Conservation (phyloP, 1,139 yeast species). For the Geotrichum reessii region DNA sequence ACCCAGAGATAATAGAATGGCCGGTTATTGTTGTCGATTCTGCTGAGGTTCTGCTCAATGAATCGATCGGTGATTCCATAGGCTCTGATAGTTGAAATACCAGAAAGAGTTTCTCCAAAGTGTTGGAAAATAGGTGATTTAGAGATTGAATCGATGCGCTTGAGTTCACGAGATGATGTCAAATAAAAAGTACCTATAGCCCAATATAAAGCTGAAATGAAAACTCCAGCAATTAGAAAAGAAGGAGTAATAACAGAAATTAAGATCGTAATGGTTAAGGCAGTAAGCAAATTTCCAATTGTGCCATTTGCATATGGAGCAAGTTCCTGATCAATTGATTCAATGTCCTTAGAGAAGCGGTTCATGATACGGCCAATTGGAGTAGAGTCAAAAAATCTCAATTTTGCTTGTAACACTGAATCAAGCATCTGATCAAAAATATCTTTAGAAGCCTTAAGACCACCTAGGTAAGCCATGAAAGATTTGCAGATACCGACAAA, state of each 20-base stretch:
- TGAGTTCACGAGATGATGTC: constrained; percentile 82
- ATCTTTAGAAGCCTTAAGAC: constrained; percentile 71
- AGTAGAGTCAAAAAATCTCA: constrained; percentile 89
- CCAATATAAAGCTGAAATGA: constrained; percentile 59
- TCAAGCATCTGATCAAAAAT: constrained; percentile 62
- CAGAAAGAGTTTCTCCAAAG: constrained; percentile 85
- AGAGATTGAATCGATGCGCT: constrained; percentile 80
- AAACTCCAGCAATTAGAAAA: constrained; percentile 66
- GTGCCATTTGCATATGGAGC: constrained; percentile 77
- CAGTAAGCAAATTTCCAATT: constrained; percentile 59
- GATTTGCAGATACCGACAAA: constrained; percentile 54
- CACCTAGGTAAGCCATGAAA: constrained; percentile 58
- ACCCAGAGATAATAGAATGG: constrained; percentile 97
- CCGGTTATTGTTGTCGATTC: constrained; percentile 77
- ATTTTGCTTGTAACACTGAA: constrained; percentile 65
- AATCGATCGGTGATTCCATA: constrained; percentile 89
- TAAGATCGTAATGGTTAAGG: constrained; percentile 62
- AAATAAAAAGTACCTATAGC: constrained; percentile 72
- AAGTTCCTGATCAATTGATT: constrained; percentile 86
- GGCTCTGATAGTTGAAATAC: constrained; percentile 93
- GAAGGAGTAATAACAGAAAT: constrained; percentile 82
- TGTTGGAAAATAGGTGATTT: constrained; percentile 96
- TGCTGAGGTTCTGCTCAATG: constrained; percentile 69
- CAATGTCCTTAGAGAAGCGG: constrained; percentile 92
- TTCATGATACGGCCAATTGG: constrained; percentile 97